Base-by-base conservation (phyloP, 2,329 filamentous ascomycete species). In the Rhynchosporium secalis region DNA sequence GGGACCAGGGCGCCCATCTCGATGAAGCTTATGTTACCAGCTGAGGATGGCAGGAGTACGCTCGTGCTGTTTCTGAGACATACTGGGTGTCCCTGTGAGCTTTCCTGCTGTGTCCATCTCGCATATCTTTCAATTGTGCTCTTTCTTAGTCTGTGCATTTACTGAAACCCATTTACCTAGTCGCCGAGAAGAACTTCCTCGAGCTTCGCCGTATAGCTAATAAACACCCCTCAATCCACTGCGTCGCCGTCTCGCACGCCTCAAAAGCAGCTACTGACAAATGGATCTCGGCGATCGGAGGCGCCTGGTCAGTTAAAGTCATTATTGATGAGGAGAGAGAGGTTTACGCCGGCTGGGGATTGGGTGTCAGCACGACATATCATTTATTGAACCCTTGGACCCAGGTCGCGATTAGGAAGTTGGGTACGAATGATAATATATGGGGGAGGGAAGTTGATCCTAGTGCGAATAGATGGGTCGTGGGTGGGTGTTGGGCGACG, bases 71-170 rank as follows among this genome's bases (percentile, higher is more conserved):
- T 92, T 70, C 78, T 92, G 28, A 81, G 89, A 49, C 86, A 91
- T 73, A 90, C 87, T 72, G 89, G 88, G 31, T 90, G 88, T 77
- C 87, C 89, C n/a, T 92, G 88, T 89, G 81, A 72, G 82, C 36
- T 4, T 56, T 20, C 12, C 36, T 26, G 47, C 29, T 36, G 6
- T 38, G n/a, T 47, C 7, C 38, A 28, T 33, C 10, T 36, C 15
- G 3, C 10, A 8, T 61, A 36, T 41, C 46, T 1, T 2, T 15
- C 26, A 4, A 7, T 6, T 31, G 28, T 7, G 20, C 3, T 5
- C 9, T 26, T 52, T 20, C 1, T 13, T 5, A 15, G 20, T 12
- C 13, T 28, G 38, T 4, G 7, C 20, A 48, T n/a, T 49, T 36
- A 47, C 54, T 60, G 41, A 59, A 26, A 52, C 31, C 28, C 26